Evolutionary conservation across 1,284 basidiomycete genomes (phyloP), one percentile per base, ranked within the genome.

Genomic region (Meripilus lineatus): DNA sequence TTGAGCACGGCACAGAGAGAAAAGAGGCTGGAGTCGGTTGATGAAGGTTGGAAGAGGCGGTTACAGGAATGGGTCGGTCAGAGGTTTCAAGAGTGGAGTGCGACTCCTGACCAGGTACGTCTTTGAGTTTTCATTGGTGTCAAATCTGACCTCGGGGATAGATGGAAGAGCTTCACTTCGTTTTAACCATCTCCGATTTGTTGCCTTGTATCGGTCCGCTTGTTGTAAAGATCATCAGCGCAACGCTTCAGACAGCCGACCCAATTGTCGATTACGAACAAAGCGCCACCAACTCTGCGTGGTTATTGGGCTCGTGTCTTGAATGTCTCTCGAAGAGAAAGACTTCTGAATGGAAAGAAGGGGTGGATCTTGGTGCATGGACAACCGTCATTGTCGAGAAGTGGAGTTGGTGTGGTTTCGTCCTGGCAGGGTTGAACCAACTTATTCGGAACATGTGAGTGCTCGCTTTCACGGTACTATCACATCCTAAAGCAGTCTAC

Each of bases 381-480:
- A 68, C 66, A 2, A 62, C 51, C 47, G 58, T 56, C 21, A 66
- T 79, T 17, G 50, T 78, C 0, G 55, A 63, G 32, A 69, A 64
- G 28, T 91, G 84, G 85, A 62, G 63, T 3, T 76, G 70, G 71
- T 75, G 81, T 42, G 75, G 76, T 34, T 62, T 66, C 44, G 77
- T 79, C 1, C 53, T 91, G 24, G 64, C 67, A 33, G 78, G 77
- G 4, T 53, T 84, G 7, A 72, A 74, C 0, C 58, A 62, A 5
- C 62, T 88, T 5, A n/a, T n/a, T n/a, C n/a, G n/a, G n/a, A n/a
- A n/a, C n/a, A n/a, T n/a, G n/a, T n/a, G n/a, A n/a, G n/a, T n/a
- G n/a, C n/a, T n/a, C n/a, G n/a, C n/a, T n/a, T n/a, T n/a, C n/a
- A n/a, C n/a, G n/a, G n/a, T n/a, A n/a, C n/a, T n/a, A n/a, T n/a